Base-by-base conservation (phyloP, 2,329 filamentous ascomycete genomes). In the Arthrinium phaeospermum region DNA sequence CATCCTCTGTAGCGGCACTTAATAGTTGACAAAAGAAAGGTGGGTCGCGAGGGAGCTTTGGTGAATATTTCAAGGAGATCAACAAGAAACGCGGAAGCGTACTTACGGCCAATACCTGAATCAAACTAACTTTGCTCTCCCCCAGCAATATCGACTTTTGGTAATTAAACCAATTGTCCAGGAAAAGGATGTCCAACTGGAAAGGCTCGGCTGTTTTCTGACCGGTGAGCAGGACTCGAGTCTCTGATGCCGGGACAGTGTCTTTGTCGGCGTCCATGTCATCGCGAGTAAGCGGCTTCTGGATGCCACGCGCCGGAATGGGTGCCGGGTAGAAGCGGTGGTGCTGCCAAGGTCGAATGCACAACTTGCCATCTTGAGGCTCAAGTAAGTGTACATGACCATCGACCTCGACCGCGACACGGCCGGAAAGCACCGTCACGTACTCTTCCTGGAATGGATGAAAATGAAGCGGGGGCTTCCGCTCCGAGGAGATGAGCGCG, bases 141-240 rank as follows among this genome's bases (percentile, higher is more conserved):
- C 34, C 34, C 34, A 37, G 7, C 7, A 37, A 37, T 37, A 37
- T 37, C 4, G 34, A 37, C 34, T 37, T 37, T 53, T 76, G 76
- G 10, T 78, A 78, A 16, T 27, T 30, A 61, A 76, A 78, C 76
- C 76, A 78, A 47, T 77, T 78, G 70, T 78, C 72, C 14, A 77
- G 75, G 51, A 76, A 75, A 0, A 76, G 1, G 0, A 45, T 44
- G 45, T 74, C 57, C 3, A 74, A 37, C 8, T 71, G 12, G 53
- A 72, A 74, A 2, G 30, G 27, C 1, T 70, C n/a, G 0, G 24
- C 4, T 4, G 74, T 73, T 14, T 73, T 67, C 22, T 67, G 71
- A 14, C 51, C 74, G 4, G 74, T 74, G 0, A 76, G 44, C 5
- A 75, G n/a, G 70, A 75, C 72, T 22, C 47, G n/a, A 5, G 34